Conservation (phyloP, 306 rosid genomes). For the Glycine tomentella region DNA sequence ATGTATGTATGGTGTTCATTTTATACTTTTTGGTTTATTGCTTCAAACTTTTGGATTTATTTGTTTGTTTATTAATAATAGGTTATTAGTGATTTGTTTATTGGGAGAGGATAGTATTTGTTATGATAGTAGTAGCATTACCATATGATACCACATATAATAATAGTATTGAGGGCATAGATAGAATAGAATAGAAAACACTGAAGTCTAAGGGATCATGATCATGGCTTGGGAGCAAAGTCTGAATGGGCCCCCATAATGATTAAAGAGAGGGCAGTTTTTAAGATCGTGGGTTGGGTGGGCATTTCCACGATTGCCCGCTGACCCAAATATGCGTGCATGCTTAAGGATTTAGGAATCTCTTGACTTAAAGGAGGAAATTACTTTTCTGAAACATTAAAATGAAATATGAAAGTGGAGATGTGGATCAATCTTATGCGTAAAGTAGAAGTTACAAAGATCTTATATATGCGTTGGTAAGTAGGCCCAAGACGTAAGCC, state of each 20-base stretch:
- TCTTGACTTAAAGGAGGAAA: slow-evolving; percentile 44
- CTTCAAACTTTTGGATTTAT: not conserved
- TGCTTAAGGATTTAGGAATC: slow-evolving; percentile 55
- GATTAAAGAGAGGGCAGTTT: slow-evolving; percentile 68
- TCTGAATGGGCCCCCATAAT: slow-evolving; percentile 76
- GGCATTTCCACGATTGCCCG: slow-evolving; percentile 63
- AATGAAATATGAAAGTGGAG: slow-evolving; percentile 49
- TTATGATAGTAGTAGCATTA: slow-evolving; percentile 23
- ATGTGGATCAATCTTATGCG: slow-evolving; percentile 61
- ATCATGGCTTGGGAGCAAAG: slow-evolving; percentile 90
- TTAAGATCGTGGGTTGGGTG: slow-evolving; percentile 67
- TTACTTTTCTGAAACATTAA: slow-evolving; percentile 44
- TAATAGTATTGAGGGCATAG: slow-evolving; percentile 28
- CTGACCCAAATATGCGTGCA: slow-evolving; percentile 66
- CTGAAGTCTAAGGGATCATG: slow-evolving; percentile 68
- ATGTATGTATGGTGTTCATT: too few species aligned
- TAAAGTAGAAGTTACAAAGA: slow-evolving; percentile 79
- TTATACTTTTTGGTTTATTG: too few species aligned
- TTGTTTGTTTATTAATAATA: not conserved
- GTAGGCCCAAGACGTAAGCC: slow-evolving; percentile 64
- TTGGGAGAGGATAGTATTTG: not conserved
- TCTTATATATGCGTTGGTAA: slow-evolving; percentile 48
- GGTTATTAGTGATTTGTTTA: not conserved
- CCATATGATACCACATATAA: slow-evolving; percentile 9
- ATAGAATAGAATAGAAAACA: slow-evolving; percentile 39